Conservation (phyloP, 176 grass and related monocot genomes). For the Thalia dealbata region DNA sequence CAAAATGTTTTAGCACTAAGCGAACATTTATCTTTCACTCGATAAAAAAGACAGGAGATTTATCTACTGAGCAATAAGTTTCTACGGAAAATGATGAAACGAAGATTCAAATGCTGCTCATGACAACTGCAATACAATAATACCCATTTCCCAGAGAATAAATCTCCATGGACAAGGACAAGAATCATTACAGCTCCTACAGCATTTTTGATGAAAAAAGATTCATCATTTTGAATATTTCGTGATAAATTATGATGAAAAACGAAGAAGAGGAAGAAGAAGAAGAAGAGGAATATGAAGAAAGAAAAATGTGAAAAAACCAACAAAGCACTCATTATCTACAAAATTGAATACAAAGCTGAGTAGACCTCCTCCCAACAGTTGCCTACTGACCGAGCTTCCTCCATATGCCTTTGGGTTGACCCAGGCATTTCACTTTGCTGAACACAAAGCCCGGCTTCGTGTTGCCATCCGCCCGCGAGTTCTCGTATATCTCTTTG, state of each 20-base stretch:
- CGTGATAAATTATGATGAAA: neutral
- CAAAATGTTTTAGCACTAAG: too few species aligned
- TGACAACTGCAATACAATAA: neutral
- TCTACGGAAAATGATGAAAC: too few species aligned
- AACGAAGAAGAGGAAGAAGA: neutral
- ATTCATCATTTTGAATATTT: neutral
- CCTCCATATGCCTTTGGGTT: slow-evolving; percentile 75
- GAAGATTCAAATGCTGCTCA: too few species aligned
- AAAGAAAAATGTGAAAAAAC: neutral
- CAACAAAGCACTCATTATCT: neutral
- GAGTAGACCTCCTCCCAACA: neutral
- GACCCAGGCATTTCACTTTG: slow-evolving; percentile 71
- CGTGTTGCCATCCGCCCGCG: slow-evolving; percentile 61
- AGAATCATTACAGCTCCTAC: neutral
- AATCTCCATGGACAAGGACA: neutral
- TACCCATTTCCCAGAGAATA: neutral
- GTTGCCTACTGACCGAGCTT: slow-evolving; percentile 56
- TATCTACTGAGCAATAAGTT: too few species aligned
- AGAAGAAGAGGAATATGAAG: neutral
- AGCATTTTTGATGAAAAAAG: neutral
- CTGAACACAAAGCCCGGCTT: slow-evolving; percentile 86
- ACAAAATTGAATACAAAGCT: neutral
- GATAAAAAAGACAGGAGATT: too few species aligned
- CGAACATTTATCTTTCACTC: too few species aligned
- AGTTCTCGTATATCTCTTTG: slow-evolving; percentile 87